Percentiles rank a stretch among this genome's conserved stretches.
phyloP scores from a whole-genome alignment of 768 basidiomycete species.

The Mycena filopes region DNA sequence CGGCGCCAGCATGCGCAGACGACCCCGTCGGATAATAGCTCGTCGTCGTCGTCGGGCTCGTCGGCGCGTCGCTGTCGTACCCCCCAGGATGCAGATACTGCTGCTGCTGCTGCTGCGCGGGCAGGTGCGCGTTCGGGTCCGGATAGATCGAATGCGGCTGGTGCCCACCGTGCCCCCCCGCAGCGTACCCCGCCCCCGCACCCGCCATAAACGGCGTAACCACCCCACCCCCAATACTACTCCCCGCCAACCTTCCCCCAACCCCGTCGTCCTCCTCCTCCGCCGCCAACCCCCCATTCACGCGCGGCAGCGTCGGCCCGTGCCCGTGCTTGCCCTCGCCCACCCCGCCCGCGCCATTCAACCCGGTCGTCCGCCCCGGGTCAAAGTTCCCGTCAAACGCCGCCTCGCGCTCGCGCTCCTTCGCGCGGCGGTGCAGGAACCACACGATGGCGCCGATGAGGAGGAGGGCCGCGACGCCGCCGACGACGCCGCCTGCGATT shows the following conservation, averaged over 20 bases:
- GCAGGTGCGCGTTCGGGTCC: background rate
- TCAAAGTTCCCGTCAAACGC: slow-evolving; percentile 55
- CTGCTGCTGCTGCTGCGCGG: background rate
- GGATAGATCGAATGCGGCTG: slow-evolving; percentile 6
- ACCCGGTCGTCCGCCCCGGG: slow-evolving; percentile 42
- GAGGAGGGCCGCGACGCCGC: slow-evolving; percentile 49
- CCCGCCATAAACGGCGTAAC: slow-evolving; percentile 45
- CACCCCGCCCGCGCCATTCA: too few species aligned
- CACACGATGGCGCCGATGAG: slow-evolving; percentile 39
- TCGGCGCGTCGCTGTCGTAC: slow-evolving; percentile 8
- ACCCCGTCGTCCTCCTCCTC: slow-evolving; percentile 48
- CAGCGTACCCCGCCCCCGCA: slow-evolving; percentile 1
- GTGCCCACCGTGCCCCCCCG: background rate
- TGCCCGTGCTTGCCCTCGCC: background rate
- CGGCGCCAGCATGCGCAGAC: slow-evolving; percentile 5
- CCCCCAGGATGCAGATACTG: background rate
- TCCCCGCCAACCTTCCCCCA: slow-evolving; percentile 44
- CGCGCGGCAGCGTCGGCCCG: slow-evolving; percentile 29
- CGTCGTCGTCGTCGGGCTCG: slow-evolving; percentile 20
- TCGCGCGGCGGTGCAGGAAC: slow-evolving; percentile 41
- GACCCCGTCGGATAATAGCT: slow-evolving; percentile 20
- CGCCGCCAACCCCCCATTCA: background rate
- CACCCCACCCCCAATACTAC: slow-evolving; percentile 44
- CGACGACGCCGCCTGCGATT: slow-evolving; percentile 65
- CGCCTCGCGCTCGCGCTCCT: slow-evolving; percentile 34